Percentiles rank a stretch among this genome's conserved stretches.
Evolutionary conservation across 306 rosid species (phyloP).

Genomic region (Abrus precatorius): DNA sequence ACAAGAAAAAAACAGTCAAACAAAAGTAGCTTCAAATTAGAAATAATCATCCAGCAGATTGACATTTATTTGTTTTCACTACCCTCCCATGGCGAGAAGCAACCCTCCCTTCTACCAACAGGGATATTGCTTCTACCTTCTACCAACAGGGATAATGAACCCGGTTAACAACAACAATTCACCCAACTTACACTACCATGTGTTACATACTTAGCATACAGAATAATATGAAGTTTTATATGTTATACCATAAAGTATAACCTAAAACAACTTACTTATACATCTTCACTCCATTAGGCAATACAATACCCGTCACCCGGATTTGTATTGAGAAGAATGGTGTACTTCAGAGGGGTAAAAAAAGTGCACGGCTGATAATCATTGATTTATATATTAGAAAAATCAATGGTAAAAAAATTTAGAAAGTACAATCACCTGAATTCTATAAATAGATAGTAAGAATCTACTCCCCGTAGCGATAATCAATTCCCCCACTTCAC

Average conservation of each 20-base stretch:
- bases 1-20: conserved; percentile 19
- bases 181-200: conserved; percentile 26
- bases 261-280: conserved; percentile 23
- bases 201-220: background rate
- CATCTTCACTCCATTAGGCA: background rate
- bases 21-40: conserved; percentile 31
- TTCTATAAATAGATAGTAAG: conserved; percentile 9
- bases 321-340: conserved; percentile 1
- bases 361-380: background rate
- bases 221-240: conserved; percentile 8
- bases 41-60: conserved; percentile 35
- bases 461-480: background rate
- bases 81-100: background rate
- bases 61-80: conserved; percentile 24
- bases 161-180: background rate
- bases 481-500: background rate
- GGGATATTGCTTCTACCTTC: no score
- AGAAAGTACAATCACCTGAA: background rate
- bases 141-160: conserved; percentile 33
- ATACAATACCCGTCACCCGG: conserved; percentile 12
- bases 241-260: background rate
- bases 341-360: background rate
- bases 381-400: background rate
- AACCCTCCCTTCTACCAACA: conserved; percentile 6
- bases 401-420: conserved; percentile 2